Evolutionary conservation across 495 filamentous ascomycete genomes (phyloP), one percentile per base, ranked within the genome.

Genomic region (Lasiosphaeria miniovina): DNA sequence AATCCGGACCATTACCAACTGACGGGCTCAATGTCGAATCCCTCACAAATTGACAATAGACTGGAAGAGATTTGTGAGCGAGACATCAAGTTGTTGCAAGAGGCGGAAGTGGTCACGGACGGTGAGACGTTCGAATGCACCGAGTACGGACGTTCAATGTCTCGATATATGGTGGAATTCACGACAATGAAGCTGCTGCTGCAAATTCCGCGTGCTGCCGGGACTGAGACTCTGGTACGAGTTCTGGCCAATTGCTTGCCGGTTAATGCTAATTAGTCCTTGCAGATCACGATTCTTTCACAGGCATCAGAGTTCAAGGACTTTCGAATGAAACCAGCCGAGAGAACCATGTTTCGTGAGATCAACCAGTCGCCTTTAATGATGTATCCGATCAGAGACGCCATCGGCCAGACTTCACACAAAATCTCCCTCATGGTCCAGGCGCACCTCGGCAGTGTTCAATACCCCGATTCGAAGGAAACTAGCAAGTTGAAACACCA

Each of bases 341-440:
- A 98, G 68, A 89, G 90, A 63, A 70, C 81, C 6, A 63, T 91
- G 0, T 96, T 94, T 66, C 88, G 91, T 58, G 88, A 91, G 46
- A 73, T 98, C 46, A 98, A 98, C 66, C 87, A 87, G 54, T 82
- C 82, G 14, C 77, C 77, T 1, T 84, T 83, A 38, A 86, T 96
- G 40, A 83, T 87, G 49, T 94, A 86, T 67, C 89, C 89, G 0
- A 83, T 98, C 62, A 91, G 89, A 58, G 89, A 90, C n/a, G 83
- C 87, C 43, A 69, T 96, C 50, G 80, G 81, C 1, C 77, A 84
- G 11, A 79, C 85, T 9, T 80, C 84, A 34, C 94, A 98, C 71
- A 98, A 98, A 64, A 80, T 91, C n/a, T 94, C 87, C 31, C 75
- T 98, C 12, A 81, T 98, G 41, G 79, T 96, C 9, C 95, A 98